A percentile compares a stretch with the other conserved stretches of the same genome.
phyloP scores from a whole-genome alignment of 257 asterid species.

The Mitragyna speciosa region DNA sequence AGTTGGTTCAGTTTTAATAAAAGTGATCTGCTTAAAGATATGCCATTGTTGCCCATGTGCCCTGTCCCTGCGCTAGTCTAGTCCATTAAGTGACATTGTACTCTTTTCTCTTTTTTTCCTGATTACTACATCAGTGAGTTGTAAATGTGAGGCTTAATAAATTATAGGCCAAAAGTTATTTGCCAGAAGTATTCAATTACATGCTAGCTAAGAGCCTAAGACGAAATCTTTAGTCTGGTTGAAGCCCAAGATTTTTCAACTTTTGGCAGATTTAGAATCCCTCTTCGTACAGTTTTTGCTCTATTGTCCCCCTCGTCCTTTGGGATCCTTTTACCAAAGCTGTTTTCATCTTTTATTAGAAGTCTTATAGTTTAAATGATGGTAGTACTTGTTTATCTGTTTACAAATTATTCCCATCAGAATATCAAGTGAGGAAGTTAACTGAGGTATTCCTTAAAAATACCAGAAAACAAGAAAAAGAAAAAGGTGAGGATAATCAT shows the following conservation, averaged over 20 bases:
- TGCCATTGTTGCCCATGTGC: constrained; percentile 19
- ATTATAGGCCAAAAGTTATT: constrained; percentile 7
- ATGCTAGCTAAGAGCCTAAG: background rate
- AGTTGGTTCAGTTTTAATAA: background rate
- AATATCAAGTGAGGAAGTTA: background rate
- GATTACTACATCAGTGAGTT: constrained; percentile 9
- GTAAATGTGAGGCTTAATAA: background rate
- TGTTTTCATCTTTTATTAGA: background rate
- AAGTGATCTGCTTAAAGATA: constrained; percentile 1
- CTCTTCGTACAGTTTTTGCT: background rate
- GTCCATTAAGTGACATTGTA: constrained; percentile 7
- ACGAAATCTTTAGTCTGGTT: background rate
- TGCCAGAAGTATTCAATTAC: constrained; percentile 11
- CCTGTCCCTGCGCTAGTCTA: constrained; percentile 1
- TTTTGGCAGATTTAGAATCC: background rate
- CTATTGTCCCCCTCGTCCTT: background rate
- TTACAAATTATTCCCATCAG: background rate
- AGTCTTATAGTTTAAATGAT: background rate
- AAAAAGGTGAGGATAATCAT: no score
- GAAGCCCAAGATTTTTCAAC: background rate
- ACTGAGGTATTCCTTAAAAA: background rate
- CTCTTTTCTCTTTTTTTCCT: background rate
- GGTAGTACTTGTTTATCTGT: background rate
- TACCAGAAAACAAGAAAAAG: background rate
- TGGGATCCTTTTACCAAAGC: background rate